These are phyloP conservation scores for Xylariales sp. DNA, from an alignment of 2,329 filamentous ascomycete species.

Conservation along the genomic window DNA sequence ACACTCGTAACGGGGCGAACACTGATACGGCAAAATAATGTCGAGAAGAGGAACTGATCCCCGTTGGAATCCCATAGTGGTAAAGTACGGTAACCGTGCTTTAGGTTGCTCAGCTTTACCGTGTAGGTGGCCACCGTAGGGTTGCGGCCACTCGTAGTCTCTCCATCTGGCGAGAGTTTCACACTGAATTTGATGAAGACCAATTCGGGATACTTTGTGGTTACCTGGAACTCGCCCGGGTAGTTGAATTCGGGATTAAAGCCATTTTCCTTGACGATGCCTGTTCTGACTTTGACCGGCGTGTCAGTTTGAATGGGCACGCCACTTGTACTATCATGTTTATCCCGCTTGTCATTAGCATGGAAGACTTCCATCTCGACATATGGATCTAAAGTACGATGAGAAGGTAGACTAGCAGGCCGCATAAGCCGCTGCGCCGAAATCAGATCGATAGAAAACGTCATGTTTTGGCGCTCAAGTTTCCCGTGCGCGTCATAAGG, in stretches of 20 bases:
- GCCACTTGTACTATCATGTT: constrained; percentile 77
- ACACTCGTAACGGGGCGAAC: constrained; percentile 69
- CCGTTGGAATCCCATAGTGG: constrained; percentile 89
- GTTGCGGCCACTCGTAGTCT: constrained; percentile 72
- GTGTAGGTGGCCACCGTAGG: constrained; percentile 86
- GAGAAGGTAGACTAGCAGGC: constrained; percentile 76
- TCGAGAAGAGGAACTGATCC: constrained; percentile 94
- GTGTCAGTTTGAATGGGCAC: constrained; percentile 59
- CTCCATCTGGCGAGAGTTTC: constrained; percentile 83
- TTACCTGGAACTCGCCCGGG: constrained; percentile 81
- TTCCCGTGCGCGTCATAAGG: constrained; percentile 68
- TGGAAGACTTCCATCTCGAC: constrained; percentile 95
- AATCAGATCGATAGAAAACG: constrained; percentile 87
- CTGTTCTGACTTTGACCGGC: constrained; percentile 82
- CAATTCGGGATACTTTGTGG: constrained; percentile 93
- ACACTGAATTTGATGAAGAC: constrained; percentile 95
- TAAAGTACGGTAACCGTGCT: constrained; percentile 91
- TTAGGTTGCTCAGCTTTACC: constrained; percentile 88
- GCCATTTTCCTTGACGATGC: constrained; percentile 85
- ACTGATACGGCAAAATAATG: constrained; percentile 89
- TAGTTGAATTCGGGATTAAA: constrained; percentile 93
- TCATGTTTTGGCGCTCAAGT: constrained; percentile 82
- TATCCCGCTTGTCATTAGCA: constrained; percentile 92
- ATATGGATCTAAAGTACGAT: constrained; percentile 87
- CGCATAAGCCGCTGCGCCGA: constrained; percentile 96